Conservation (phyloP, 768 basidiomycete genomes). For the Lepiota venenata region DNA sequence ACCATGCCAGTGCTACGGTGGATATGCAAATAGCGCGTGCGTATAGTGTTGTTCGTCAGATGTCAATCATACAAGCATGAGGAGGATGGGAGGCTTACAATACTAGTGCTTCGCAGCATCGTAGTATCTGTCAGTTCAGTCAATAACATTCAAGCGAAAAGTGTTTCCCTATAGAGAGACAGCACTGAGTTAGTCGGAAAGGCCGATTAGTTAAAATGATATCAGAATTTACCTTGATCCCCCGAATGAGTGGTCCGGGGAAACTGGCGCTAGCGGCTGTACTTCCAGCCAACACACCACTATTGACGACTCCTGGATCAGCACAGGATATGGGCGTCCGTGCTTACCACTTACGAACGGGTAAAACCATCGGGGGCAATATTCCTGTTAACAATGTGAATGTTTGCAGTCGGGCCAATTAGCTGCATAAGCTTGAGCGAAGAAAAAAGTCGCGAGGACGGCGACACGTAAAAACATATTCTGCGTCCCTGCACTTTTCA, state of each 20-base stretch:
- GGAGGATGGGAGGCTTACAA: constrained; percentile 30
- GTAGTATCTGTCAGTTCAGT: constrained; percentile 42
- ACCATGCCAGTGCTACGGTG: constrained; percentile 43
- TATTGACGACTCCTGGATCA: constrained; percentile 5
- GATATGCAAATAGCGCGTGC: too few relatives aligned
- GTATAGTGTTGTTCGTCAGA: not conserved
- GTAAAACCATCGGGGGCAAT: constrained; percentile 49
- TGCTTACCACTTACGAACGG: constrained; percentile 31
- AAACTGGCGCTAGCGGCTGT: constrained; percentile 16
- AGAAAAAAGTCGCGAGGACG: too few relatives aligned
- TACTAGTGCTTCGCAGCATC: constrained; percentile 47
- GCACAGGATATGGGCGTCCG: not conserved
- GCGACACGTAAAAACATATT: too few relatives aligned
- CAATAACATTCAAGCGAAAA: constrained; percentile 45
- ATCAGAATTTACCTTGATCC: constrained; percentile 21
- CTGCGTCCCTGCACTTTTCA: too few relatives aligned
- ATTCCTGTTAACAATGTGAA: constrained; percentile 37
- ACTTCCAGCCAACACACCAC: constrained; percentile 29
- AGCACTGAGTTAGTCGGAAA: too few relatives aligned
- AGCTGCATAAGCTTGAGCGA: too few relatives aligned
- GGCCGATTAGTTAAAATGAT: not conserved
- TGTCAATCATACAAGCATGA: not conserved
- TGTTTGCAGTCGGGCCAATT: constrained; percentile 27
- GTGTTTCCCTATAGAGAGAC: constrained; percentile 29
- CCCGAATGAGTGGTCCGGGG: constrained; percentile 28